Base-by-base conservation (phyloP, 139 green algal species). In the Closterium sp. region DNA sequence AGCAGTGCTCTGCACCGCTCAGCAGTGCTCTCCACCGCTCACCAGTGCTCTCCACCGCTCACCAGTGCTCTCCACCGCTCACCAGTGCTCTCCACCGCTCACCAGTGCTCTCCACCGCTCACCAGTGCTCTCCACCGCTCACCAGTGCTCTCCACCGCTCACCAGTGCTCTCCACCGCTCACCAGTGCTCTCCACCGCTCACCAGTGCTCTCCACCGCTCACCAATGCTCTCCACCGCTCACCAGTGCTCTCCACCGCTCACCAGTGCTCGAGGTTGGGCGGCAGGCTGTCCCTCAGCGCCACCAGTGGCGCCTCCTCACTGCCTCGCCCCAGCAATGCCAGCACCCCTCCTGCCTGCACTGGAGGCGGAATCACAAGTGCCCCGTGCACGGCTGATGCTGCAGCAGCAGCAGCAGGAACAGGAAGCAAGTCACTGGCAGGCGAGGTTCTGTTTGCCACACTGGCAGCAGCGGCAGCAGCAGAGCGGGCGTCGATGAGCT, bases 181-280 rank as follows among this genome's bases (percentile, higher is more conserved):
- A 38, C 32, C 32, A 38, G 32, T 38, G n/a, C n/a, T n/a, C n/a
- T n/a, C n/a, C n/a, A n/a, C n/a, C 38, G 38, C 38, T 45, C 38
- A 45, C 38, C 38, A 45, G 38, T 45, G 38, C 38, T 45, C 38
- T 2, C 2, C 2, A 38, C 2, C 32, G 32, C 32, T 38, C 32
- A 38, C 32, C 32, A 38, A 4, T 38, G n/a, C n/a, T n/a, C n/a
- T n/a, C n/a, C n/a, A n/a, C n/a, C 32, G 32, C 32, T 38, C 32
- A 38, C 32, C 32, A 38, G 32, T 38, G 32, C 32, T 38, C 32
- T 2, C n/a, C n/a, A n/a, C n/a, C 32, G 32, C 34, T 90, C 28
- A 92, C 91, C 91, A 84, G 50, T 93, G 91, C 27, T 91, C 87
- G 7, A 96, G 45, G 70, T 93, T 91, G n/a, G 95, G 95, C 19